These are phyloP conservation scores for Nicotiana obtusifolia DNA, from an alignment of 257 asterid species.

Conservation along the genomic window DNA sequence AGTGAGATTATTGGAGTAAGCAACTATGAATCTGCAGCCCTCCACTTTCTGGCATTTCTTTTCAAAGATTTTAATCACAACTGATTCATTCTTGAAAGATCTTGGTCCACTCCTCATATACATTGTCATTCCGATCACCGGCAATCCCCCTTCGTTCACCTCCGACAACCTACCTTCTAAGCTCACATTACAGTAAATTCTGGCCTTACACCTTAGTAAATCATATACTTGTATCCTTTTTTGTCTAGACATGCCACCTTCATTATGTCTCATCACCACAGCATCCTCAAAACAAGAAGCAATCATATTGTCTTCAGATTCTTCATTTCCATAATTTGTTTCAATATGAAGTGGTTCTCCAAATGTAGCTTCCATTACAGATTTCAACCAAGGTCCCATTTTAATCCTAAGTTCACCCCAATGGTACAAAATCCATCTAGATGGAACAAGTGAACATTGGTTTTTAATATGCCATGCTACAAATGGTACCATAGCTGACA, in stretches of 20 bases:
- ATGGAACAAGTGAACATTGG: conserved; percentile 32
- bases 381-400: conserved; percentile 58
- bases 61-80: conserved; percentile 42
- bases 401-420: conserved; percentile 62
- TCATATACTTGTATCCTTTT: conserved; percentile 53
- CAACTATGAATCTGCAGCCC: conserved; percentile 52
- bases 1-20: conserved; percentile 51
- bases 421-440: conserved; percentile 55
- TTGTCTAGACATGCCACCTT: conserved; percentile 58
- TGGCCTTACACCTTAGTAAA: conserved; percentile 54
- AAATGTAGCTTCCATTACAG: conserved; percentile 43
- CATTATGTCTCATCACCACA: conserved; percentile 71
- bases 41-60: conserved; percentile 45
- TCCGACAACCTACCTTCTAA: neutral
- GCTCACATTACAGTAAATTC: conserved; percentile 43
- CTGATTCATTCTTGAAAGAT: conserved; percentile 51
- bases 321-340: neutral
- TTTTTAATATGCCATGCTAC: conserved; percentile 57
- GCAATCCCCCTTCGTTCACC: conserved; percentile 11
- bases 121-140: conserved; percentile 51
- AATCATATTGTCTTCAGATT: conserved; percentile 7
- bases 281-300: conserved; percentile 48
- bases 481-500: conserved; percentile 58
- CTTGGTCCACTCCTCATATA: conserved; percentile 58
- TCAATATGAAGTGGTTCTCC: conserved; percentile 33